phyloP scores from a whole-genome alignment of 140 eudicot genomes.

The Bidens hawaiensis region DNA sequence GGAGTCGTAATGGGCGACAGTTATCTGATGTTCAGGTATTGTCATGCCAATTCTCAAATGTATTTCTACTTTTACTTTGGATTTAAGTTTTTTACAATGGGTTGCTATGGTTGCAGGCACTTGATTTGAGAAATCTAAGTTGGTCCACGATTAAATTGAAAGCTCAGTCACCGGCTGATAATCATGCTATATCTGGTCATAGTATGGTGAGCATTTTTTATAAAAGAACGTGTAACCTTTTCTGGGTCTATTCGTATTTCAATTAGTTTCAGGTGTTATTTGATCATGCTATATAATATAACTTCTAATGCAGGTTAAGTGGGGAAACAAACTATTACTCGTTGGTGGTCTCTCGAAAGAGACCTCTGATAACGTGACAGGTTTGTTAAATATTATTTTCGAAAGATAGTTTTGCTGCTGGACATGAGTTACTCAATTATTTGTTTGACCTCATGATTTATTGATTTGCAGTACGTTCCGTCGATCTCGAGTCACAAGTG shows the following conservation, averaged over 20 bases:
- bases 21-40: constrained; percentile 80
- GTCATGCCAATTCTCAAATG: background rate
- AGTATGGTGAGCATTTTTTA: constrained; percentile 52
- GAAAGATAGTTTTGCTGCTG: background rate
- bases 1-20: constrained; percentile 90
- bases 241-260: constrained; percentile 1
- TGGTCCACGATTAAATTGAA: constrained; percentile 67
- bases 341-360: constrained; percentile 72
- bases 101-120: constrained; percentile 42
- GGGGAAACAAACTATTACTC: constrained; percentile 57
- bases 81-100: background rate
- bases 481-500: constrained; percentile 62
- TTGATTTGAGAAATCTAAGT: constrained; percentile 61
- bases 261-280: constrained; percentile 7
- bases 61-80: background rate
- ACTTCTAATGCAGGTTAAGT: constrained; percentile 49
- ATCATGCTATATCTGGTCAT: constrained; percentile 72
- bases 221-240: constrained; percentile 1
- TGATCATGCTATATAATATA: constrained; percentile 9
- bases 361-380: constrained; percentile 48
- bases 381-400: constrained; percentile 31
- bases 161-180: constrained; percentile 28
- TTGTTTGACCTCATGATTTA: constrained; percentile 13
- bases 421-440: background rate
- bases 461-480: constrained; percentile 56